phyloP scores from a whole-genome alignment of 2,329 filamentous ascomycete species.

The Chrysosporium keratinophilum region DNA sequence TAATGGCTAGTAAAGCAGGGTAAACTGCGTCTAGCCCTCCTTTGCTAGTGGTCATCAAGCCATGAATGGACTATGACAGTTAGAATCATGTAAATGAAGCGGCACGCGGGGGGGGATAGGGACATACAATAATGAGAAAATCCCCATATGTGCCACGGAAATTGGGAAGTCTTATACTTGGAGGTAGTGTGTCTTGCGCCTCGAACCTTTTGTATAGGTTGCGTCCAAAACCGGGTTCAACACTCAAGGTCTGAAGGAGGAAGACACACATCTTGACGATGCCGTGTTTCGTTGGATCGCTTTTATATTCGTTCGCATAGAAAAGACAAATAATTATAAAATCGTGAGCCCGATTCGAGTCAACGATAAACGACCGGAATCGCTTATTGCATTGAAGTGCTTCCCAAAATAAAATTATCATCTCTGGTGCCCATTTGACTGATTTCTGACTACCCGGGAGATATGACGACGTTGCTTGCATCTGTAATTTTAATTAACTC shows the following conservation, averaged over 20 bases:
- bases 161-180: constrained; percentile 66
- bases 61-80: constrained; percentile 65
- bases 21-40: constrained; percentile 85
- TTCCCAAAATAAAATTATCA: constrained; percentile 97
- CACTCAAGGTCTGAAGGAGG: constrained; percentile 84
- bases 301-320: constrained; percentile 82
- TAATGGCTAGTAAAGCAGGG: constrained; percentile 77
- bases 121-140: constrained; percentile 73
- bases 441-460: constrained; percentile 73
- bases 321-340: constrained; percentile 85
- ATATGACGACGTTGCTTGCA: constrained; percentile 80
- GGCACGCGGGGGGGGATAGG: too few species aligned
- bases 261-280: constrained; percentile 97
- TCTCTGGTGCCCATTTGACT: constrained; percentile 82
- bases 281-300: constrained; percentile 78
- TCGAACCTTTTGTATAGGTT: constrained; percentile 84
- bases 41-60: constrained; percentile 80
- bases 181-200: constrained; percentile 75
- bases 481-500: constrained; percentile 32
- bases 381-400: constrained; percentile 93
- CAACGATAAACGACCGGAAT: constrained; percentile 92
- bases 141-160: constrained; percentile 90
- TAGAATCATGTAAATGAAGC: constrained; percentile 17
- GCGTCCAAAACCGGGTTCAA: constrained; percentile 79
- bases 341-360: constrained; percentile 85